Percentiles rank a stretch among this genome's conserved stretches.
phyloP scores from a whole-genome alignment of 805 yeast species.

The Schizosaccharomyces japonicus region DNA sequence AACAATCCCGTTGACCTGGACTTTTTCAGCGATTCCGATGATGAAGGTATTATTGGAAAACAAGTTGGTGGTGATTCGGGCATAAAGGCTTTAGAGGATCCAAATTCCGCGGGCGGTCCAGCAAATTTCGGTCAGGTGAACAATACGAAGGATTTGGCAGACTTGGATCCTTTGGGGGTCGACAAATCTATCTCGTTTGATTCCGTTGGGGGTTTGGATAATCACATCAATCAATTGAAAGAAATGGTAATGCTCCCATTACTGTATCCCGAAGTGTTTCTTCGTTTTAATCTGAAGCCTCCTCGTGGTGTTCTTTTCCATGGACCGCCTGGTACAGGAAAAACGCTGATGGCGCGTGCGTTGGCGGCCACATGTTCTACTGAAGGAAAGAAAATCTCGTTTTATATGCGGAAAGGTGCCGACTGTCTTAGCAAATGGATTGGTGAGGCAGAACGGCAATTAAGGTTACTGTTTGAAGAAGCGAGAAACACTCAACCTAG shows the following conservation, averaged over 20 bases:
- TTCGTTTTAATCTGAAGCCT: constrained; percentile 73
- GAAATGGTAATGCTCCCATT: constrained; percentile 92
- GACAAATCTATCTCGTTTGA: constrained; percentile 67
- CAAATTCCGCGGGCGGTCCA: background rate
- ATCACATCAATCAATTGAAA: constrained; percentile 72
- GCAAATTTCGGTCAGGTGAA: background rate
- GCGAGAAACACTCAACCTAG: constrained; percentile 91
- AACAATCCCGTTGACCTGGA: background rate
- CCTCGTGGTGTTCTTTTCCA: constrained; percentile 94
- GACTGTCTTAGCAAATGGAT: constrained; percentile 96
- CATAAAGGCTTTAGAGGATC: background rate
- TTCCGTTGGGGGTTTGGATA: constrained; percentile 76
- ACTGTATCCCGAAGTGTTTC: constrained; percentile 78
- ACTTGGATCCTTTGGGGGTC: constrained; percentile 80
- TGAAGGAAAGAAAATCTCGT: constrained; percentile 64
- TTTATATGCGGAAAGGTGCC: constrained; percentile 96
- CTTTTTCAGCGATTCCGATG: background rate
- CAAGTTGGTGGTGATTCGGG: background rate
- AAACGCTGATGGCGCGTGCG: constrained; percentile 92
- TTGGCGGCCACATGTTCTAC: constrained; percentile 86
- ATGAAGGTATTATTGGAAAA: background rate
- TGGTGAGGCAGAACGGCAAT: constrained; percentile 93
- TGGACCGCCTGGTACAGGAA: constrained; percentile 99
- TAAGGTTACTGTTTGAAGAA: constrained; percentile 76
- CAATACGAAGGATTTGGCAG: constrained; percentile 42